Conservation (phyloP, 75 land plant species). For the Sequoia sempervirens region DNA sequence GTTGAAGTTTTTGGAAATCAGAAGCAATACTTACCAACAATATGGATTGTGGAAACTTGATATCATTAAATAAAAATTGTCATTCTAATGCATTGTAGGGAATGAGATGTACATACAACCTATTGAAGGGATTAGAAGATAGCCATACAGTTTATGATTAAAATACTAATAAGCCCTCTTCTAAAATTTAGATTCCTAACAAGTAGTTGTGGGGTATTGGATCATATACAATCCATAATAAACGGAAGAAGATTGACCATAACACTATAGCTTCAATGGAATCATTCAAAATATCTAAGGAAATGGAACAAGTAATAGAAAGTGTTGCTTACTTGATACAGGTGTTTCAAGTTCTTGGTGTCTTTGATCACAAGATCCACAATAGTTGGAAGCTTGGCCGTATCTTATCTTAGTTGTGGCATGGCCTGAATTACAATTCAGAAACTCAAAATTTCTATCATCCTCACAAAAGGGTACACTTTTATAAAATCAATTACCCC, state of each 20-base stretch:
- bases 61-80: background rate
- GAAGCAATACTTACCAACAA: too few relatives aligned
- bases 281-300: background rate
- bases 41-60: too few relatives aligned
- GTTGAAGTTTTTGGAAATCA: too few relatives aligned
- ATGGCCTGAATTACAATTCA: slow-evolving; percentile 55
- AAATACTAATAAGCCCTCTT: background rate
- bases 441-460: background rate
- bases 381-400: slow-evolving; percentile 65
- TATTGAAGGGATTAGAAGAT: background rate
- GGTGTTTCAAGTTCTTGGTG: slow-evolving; percentile 75
- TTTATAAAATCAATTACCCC: too few relatives aligned
- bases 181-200: background rate
- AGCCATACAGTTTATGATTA: too few relatives aligned
- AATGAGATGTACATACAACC: background rate
- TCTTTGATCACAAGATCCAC: slow-evolving; percentile 74
- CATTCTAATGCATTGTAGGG: background rate
- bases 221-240: background rate
- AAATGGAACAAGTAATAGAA: background rate
- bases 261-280: background rate
- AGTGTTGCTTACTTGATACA: slow-evolving; percentile 57
- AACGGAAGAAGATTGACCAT: background rate
- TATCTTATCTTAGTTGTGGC: slow-evolving; percentile 77
- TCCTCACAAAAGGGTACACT: too few relatives aligned
- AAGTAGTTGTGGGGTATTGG: background rate